Evolutionary conservation across 1,284 basidiomycete species (phyloP), one percentile per base, ranked within the genome.

Genomic region (Schizophyllum commune): DNA sequence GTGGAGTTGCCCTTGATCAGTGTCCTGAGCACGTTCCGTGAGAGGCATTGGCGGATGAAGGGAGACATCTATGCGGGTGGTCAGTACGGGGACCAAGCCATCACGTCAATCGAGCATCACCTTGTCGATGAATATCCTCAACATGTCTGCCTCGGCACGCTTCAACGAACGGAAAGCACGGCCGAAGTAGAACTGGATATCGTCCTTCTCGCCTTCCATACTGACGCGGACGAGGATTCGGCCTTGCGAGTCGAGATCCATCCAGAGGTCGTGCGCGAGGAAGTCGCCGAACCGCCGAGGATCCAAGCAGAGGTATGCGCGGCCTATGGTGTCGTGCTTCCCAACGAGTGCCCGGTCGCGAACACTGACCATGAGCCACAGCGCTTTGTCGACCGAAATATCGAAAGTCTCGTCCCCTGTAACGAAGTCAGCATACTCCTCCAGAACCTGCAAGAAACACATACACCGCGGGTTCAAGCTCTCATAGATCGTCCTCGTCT

Each of bases 181-280:
- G 11, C 97, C 97, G 71, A 99, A 99, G 77, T 94, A 95, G 79
- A 98, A 99, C 66, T 94, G 91, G 20, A 96, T 93, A 71, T 99
- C 97, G 70, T 98, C 96, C 73, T 96, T 93, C 79, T 98, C 96
- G 56, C 95, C 95, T 71, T 99, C 97, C 95, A 99, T 98, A 71
- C 94, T 96, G 59, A 99, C 84, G 6, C 97, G 84, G 22, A 98
- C 77, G 55, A 97, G 76, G 39, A 98, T 82, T 34, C 94, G 85
- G 1, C 96, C 95, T 62, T 88, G 84, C 5, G 90, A 87, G 68
- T 96, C 94, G n/a, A 99, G 77, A 62, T 94, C 89, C 74, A 96
- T 83, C 88, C 96, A 95, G 7, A 96, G 74, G 67, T 99, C 97
- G 68, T 96, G 94, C 9, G 93, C 83, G 60, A 97, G 77, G 69